A percentile compares a stretch with the other conserved stretches of the same genome.
These are phyloP conservation scores for Adansonia digitata DNA, from an alignment of 345 rosid genomes.

Conservation along the genomic window DNA sequence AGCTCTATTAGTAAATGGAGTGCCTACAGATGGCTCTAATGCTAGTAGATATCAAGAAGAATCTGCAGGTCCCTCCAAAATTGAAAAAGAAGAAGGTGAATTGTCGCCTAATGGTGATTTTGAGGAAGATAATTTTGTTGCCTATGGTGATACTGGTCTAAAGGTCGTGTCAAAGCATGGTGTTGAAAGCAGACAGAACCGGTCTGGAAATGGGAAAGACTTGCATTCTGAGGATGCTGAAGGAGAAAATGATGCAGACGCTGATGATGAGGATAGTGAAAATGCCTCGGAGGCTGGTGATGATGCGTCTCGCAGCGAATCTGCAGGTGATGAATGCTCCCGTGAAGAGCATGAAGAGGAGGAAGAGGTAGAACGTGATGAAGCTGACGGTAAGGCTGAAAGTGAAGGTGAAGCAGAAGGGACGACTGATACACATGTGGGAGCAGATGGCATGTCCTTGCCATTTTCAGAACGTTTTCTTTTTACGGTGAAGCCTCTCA, in stretches of 20 bases:
- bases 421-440: constrained; percentile 47
- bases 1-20: constrained; percentile 29
- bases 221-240: constrained; percentile 37
- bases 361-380: constrained; percentile 75
- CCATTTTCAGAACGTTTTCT: constrained; percentile 63
- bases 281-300: constrained; percentile 83
- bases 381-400: constrained; percentile 79
- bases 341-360: constrained; percentile 77
- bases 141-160: constrained; percentile 38
- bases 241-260: constrained; percentile 73
- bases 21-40: constrained; percentile 1
- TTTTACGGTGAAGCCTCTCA: constrained; percentile 69
- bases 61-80: constrained; percentile 49
- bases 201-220: constrained; percentile 39
- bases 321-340: constrained; percentile 89
- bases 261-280: constrained; percentile 88
- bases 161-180: constrained; percentile 36
- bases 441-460: constrained; percentile 44
- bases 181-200: constrained; percentile 31
- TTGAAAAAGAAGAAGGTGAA: constrained; percentile 97
- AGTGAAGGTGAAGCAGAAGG: constrained; percentile 96
- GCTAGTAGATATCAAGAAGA: constrained; percentile 33
- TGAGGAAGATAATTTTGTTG: constrained; percentile 69
- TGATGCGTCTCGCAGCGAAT: constrained; percentile 76
- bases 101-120: constrained; percentile 80